These are phyloP conservation scores for Microbotryomycetes sp. DNA, from an alignment of 1,284 basidiomycete genomes.

Conservation along the genomic window DNA sequence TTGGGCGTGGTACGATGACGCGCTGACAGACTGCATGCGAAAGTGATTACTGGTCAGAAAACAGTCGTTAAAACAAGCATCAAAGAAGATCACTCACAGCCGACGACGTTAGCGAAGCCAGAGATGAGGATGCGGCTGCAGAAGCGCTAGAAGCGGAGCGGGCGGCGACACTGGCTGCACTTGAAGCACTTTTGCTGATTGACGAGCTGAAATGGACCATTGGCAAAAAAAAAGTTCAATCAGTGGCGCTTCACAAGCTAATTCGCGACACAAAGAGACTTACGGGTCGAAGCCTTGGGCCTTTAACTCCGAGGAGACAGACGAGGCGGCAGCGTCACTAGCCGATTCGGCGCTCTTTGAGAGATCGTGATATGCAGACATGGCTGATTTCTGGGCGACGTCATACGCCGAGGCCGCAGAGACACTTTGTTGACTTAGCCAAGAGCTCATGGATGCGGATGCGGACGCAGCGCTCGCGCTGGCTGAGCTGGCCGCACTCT, in stretches of 20 bases:
- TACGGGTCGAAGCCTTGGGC: constrained; percentile 15
- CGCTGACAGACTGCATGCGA: constrained; percentile 14
- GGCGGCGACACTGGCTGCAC: constrained; percentile 12
- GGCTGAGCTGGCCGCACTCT: background rate
- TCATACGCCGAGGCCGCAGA: constrained; percentile 11
- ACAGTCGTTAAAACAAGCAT: constrained; percentile 6
- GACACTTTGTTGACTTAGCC: background rate
- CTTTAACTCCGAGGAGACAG: constrained; percentile 20
- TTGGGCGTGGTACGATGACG: background rate
- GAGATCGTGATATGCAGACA: constrained; percentile 2
- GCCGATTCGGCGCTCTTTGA: constrained; percentile 18
- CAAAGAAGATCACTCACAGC: constrained; percentile 4
- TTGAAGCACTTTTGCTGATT: background rate
- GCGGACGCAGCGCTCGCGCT: constrained; percentile 2
- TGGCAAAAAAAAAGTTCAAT: background rate
- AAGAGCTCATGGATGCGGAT: constrained; percentile 1
- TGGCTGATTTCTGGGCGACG: constrained; percentile 8
- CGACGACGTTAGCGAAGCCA: background rate
- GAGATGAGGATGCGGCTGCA: constrained; percentile 6
- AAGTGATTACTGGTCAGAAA: constrained; percentile 4
- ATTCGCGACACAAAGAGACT: constrained; percentile 9
- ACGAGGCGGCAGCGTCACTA: constrained; percentile 16
- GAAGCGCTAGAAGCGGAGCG: constrained; percentile 3
- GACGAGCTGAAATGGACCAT: background rate
- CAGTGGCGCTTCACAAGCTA: constrained; percentile 10